Percentiles rank a stretch among this genome's conserved stretches.
Conservation (phyloP, 306 rosid genomes). For the Vigna nakashimae region DNA sequence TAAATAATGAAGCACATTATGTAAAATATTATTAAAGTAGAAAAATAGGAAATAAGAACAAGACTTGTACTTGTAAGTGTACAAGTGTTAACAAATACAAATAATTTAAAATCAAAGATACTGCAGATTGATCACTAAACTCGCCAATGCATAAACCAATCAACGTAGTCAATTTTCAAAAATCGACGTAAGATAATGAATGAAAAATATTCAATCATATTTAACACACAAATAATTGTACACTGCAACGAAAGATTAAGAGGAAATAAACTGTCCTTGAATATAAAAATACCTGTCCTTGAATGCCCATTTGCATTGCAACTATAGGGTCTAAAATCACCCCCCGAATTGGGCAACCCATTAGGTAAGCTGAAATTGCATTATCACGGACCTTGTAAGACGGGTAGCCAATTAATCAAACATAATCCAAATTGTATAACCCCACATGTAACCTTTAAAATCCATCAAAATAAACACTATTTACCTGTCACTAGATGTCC, state of each 20-base stretch:
- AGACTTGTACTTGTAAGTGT: constrained; percentile 6
- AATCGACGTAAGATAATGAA: constrained; percentile 9
- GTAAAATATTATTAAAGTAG: not conserved
- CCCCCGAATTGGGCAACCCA: constrained; percentile 98
- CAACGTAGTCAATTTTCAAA: constrained; percentile 5
- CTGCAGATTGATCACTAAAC: constrained; percentile 22
- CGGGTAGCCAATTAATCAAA: constrained; percentile 17
- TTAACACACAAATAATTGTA: not conserved
- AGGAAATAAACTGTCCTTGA: not conserved
- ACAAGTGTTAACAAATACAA: not conserved
- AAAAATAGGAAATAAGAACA: constrained; percentile 18
- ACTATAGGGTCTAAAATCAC: constrained; percentile 92
- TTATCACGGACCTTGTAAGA: constrained; percentile 37
- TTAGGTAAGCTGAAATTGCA: constrained; percentile 75
- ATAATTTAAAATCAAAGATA: constrained; percentile 22
- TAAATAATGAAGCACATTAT: not conserved
- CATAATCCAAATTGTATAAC: constrained; percentile 7
- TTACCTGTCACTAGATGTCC: constrained; percentile 86
- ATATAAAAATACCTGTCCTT: constrained; percentile 76
- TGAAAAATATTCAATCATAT: constrained; percentile 23
- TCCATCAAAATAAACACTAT: constrained; percentile 17
- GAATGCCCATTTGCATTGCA: constrained; percentile 98
- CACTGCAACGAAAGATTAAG: constrained; percentile 15
- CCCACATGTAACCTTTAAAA: constrained; percentile 15
- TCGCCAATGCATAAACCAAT: not conserved